These are phyloP conservation scores for Pythium utonaiense DNA, from an alignment of 352 stramenopile genomes.

Conservation along the genomic window DNA sequence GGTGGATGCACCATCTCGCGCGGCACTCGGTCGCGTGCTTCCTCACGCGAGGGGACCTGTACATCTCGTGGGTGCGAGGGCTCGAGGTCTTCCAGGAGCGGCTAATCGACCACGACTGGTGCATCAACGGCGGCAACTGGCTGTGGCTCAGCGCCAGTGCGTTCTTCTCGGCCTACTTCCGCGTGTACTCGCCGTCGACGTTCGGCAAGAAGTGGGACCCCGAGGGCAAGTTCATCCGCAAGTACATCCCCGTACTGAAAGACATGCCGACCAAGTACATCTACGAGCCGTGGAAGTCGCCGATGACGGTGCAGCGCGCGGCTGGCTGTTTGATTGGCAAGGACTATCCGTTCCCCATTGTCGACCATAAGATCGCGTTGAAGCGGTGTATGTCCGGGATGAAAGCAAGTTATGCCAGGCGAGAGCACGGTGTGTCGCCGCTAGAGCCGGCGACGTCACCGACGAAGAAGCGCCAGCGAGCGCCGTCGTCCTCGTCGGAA, in stretches of 20 bases:
- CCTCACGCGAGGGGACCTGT: conserved; percentile 96
- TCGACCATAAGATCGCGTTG: conserved; percentile 90
- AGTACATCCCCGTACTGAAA: conserved; percentile 89
- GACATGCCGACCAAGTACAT: conserved; percentile 96
- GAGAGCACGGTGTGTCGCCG: conserved; percentile 20
- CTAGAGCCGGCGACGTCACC: conserved; percentile 6
- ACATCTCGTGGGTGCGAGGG: conserved; percentile 93
- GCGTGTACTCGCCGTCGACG: conserved; percentile 92
- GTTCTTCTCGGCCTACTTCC: conserved; percentile 98
- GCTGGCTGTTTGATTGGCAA: conserved; percentile 86
- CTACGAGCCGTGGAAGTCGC: conserved; percentile 97
- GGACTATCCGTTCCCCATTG: conserved; percentile 94
- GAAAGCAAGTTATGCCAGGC: conserved; percentile 66
- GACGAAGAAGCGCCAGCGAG: conserved; percentile 12
- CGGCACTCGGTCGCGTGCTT: conserved; percentile 98
- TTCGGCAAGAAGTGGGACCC: conserved; percentile 97
- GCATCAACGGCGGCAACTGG: conserved; percentile 98
- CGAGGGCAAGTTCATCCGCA: conserved; percentile 89
- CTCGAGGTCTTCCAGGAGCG: conserved; percentile 90
- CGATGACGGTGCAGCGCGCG: conserved; percentile 78
- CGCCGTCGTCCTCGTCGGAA: conserved; percentile 14
- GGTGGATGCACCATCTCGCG: conserved; percentile 88
- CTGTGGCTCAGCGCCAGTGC: conserved; percentile 93
- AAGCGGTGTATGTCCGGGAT: conserved; percentile 91
- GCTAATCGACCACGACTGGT: conserved; percentile 96